These are phyloP conservation scores for Fraxinus albicans DNA, from an alignment of 305 asterid genomes.

Conservation along the genomic window DNA sequence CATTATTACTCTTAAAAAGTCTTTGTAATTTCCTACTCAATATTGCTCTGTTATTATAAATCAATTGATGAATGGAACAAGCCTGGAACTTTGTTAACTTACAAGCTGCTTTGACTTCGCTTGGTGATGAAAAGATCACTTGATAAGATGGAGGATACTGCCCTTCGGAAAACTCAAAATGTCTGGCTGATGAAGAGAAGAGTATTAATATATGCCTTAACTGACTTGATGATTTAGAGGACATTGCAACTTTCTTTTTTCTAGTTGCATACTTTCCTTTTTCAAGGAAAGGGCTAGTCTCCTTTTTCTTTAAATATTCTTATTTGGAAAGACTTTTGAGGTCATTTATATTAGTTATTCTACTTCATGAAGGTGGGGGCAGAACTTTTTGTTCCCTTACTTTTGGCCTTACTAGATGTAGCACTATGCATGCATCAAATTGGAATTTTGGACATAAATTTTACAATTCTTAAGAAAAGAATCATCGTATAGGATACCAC, in stretches of 20 bases:
- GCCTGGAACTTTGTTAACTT: neutral
- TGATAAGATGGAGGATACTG: neutral
- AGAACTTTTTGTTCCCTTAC: neutral
- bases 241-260: neutral
- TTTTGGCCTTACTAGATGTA: neutral
- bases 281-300: neutral
- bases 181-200: neutral
- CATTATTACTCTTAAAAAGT: neutral
- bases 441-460: neutral
- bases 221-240: neutral
- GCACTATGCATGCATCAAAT: neutral
- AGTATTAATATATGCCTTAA: neutral
- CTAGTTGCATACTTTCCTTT: neutral
- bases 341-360: neutral
- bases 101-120: neutral
- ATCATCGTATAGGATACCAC: neutral
- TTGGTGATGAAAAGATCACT: neutral
- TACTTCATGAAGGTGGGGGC: neutral
- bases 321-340: neutral
- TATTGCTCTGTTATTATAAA: neutral
- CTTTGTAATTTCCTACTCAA: neutral
- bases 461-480: neutral
- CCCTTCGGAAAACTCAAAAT: neutral
- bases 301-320: neutral
- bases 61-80: neutral